Conservation (phyloP, 2,329 filamentous ascomycete genomes). For the Phyllosticta capitalensis region DNA sequence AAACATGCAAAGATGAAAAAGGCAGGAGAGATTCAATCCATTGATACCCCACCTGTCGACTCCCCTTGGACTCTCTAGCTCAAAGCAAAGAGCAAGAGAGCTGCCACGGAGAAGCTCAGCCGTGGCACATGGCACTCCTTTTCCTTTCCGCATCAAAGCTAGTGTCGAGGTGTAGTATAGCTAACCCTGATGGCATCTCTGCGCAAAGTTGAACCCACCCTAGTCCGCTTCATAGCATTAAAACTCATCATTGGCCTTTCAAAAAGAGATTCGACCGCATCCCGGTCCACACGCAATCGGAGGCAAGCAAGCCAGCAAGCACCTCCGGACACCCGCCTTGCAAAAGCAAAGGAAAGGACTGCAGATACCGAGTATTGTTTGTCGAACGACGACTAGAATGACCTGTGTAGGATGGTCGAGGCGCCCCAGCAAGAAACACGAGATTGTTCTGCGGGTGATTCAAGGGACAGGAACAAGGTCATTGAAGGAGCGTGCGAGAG, state of each 20-base stretch:
- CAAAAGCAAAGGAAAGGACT: not conserved
- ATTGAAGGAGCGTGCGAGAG: not conserved
- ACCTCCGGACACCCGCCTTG: not conserved
- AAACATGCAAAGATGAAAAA: no score
- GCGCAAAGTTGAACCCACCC: not conserved
- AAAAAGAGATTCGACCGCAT: not conserved
- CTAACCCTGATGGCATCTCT: not conserved
- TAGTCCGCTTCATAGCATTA: not conserved
- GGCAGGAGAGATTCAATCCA: no score
- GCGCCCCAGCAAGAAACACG: conserved; percentile 4
- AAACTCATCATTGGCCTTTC: not conserved
- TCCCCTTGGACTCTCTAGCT: no score
- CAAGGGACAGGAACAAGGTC: not conserved
- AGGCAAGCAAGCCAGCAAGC: not conserved
- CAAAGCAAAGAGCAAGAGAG: no score
- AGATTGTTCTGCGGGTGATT: conserved; percentile 3
- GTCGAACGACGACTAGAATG: not conserved
- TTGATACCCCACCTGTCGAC: no score
- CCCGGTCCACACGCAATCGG: not conserved
- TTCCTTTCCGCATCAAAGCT: not conserved
- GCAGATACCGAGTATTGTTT: conserved; percentile 4
- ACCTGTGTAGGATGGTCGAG: conserved; percentile 2
- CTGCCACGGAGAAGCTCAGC: not conserved
- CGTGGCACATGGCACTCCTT: not conserved
- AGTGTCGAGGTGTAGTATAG: not conserved